Base-by-base conservation (phyloP, 768 basidiomycete species). In the Leccinum subtestaceum region DNA sequence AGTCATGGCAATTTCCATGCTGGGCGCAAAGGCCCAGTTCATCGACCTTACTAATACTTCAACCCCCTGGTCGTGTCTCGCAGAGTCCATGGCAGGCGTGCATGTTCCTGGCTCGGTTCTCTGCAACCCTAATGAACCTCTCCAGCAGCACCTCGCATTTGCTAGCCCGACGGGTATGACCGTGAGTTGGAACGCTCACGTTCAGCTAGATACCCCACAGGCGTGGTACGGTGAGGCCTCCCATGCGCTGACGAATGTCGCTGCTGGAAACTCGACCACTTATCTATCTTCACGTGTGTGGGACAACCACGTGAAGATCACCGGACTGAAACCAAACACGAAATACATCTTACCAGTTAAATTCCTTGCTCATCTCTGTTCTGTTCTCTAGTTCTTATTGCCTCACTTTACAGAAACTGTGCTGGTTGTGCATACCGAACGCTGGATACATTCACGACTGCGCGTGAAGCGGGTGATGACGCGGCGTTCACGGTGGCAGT, bases 241-340 rank as follows among this genome's bases (percentile, higher is more conserved):
- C 1, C 46, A 25, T 19, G 21, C 61, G 2, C 63, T 70, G 34
- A 65, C 57, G 17, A 67, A 46, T 8, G 58, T 71, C 13, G 67
- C 63, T 21, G 54, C 54, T 15, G 69, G 69, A 40, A 56, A 1
- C 17, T 71, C 69, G 29, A 55, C 50, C 49, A 70, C 69, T 3
- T 71, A 69, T 52, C 62, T 63, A 15, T 56, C 56, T 15, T 70
- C 69, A 4, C 65, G 69, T 45, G 69, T 71, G 21, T 70, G 63
- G 21, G 61, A 70, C 52, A 71, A 71, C 53, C 69, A 70, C 43
- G 69, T 70, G 25, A 71, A 61, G 47, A 29, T 70, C 43, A 69
- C 67, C 7, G 69, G 63, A 10, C 65, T 70, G 31, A 56, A 65
- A n/a, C 50, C 69, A 12, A 47, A 54, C 12, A 71, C 69, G 15